These are phyloP conservation scores for Populus euphratica DNA, from an alignment of 345 rosid species.

Conservation along the genomic window DNA sequence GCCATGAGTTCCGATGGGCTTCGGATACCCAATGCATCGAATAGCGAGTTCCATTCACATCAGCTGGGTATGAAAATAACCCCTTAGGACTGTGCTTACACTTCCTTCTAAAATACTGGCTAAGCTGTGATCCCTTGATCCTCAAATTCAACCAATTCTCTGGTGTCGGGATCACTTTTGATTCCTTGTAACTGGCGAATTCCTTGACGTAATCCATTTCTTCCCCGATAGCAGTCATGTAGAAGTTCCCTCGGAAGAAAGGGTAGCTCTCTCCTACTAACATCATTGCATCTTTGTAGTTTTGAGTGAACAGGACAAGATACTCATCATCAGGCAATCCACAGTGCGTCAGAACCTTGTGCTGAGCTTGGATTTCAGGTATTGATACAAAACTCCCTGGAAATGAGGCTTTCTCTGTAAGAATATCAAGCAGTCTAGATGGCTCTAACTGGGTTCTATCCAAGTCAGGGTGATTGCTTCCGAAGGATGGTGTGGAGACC, in stretches of 20 bases:
- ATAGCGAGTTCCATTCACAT: slow-evolving; percentile 48
- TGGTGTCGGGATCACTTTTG: slow-evolving; percentile 59
- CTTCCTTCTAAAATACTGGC: slow-evolving; percentile 66
- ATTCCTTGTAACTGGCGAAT: slow-evolving; percentile 59
- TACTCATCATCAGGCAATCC: slow-evolving; percentile 55
- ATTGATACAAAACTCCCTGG: slow-evolving; percentile 67
- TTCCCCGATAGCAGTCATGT: slow-evolving; percentile 47
- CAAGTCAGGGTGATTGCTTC: slow-evolving; percentile 44
- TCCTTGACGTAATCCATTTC: slow-evolving; percentile 49
- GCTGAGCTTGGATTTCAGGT: slow-evolving; percentile 65
- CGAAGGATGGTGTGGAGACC: slow-evolving; percentile 31
- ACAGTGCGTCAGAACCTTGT: slow-evolving; percentile 57
- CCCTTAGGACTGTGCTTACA: slow-evolving; percentile 65
- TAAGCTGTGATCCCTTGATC: slow-evolving; percentile 71
- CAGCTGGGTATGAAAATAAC: slow-evolving; percentile 59
- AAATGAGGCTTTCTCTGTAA: slow-evolving; percentile 61
- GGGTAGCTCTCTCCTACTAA: slow-evolving; percentile 73
- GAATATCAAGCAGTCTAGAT: slow-evolving; percentile 60
- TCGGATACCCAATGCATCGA: slow-evolving; percentile 76
- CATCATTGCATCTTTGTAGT: slow-evolving; percentile 63
- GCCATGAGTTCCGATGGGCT: slow-evolving; percentile 73
- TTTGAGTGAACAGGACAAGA: slow-evolving; percentile 64
- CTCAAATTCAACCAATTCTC: slow-evolving; percentile 71
- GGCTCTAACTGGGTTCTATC: slow-evolving; percentile 58
- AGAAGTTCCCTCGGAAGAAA: slow-evolving; percentile 60